Conservation (phyloP, 306 rosid species). For the Macrotyloma uniflorum region DNA sequence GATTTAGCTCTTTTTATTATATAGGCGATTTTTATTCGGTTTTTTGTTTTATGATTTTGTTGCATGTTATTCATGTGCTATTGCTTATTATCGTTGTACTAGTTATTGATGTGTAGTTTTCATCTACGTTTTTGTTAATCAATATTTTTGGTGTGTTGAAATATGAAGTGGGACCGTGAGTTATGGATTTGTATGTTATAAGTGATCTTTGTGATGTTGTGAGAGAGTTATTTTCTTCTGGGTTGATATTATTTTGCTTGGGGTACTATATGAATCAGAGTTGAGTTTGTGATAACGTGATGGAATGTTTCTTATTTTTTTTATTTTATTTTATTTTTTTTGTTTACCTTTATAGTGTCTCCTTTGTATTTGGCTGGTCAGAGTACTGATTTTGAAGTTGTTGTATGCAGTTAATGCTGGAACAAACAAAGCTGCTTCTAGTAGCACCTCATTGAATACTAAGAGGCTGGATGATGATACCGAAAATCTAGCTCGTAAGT, state of each 20-base stretch:
- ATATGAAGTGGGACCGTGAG: neutral
- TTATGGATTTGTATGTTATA: neutral
- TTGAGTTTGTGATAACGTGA: neutral
- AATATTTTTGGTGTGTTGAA: neutral
- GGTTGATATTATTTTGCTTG: neutral
- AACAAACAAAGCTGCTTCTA: conserved; percentile 79
- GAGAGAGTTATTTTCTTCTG: neutral
- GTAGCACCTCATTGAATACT: conserved; percentile 82
- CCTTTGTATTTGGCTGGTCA: neutral
- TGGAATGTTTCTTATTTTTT: neutral
- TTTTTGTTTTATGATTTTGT: neutral
- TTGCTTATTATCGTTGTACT: neutral
- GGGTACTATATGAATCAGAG: neutral
- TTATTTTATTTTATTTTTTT: no score
- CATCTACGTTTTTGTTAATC: neutral
- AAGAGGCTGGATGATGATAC: conserved; percentile 91
- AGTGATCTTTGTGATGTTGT: neutral
- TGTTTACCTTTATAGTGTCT: neutral
- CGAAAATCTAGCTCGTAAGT: conserved; percentile 81
- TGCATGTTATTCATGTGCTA: neutral
- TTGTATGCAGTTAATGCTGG: conserved; percentile 59
- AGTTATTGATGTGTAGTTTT: neutral
- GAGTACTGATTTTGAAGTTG: conserved; percentile 22
- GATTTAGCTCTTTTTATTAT: neutral
- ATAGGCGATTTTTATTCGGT: neutral